Evolutionary conservation across 768 basidiomycete species (phyloP).

Genomic region (Panaeolus cyanescens): DNA sequence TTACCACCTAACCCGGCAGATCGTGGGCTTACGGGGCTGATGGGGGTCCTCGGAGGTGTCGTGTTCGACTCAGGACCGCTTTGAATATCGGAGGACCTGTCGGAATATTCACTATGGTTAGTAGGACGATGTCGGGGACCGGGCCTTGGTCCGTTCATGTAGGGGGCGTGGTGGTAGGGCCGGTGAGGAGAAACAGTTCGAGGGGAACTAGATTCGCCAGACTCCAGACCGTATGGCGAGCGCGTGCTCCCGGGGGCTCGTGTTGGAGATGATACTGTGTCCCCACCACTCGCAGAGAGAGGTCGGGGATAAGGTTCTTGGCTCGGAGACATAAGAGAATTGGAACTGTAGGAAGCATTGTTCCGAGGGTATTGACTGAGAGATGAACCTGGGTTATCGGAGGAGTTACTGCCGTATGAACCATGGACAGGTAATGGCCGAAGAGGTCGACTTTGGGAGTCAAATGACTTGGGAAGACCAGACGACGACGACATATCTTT

Average conservation of each 20-base stretch:
- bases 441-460: slow-evolving; percentile 30
- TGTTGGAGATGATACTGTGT: slow-evolving; percentile 42
- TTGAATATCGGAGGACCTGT: slow-evolving; percentile 36
- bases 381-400: slow-evolving; percentile 20
- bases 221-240: slow-evolving; percentile 29
- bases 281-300: slow-evolving; percentile 57
- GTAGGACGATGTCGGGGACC: slow-evolving; percentile 30
- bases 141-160: slow-evolving; percentile 24
- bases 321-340: slow-evolving; percentile 40
- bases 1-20: slow-evolving; percentile 20
- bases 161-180: slow-evolving; percentile 32
- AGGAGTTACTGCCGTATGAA: slow-evolving; percentile 31
- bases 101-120: slow-evolving; percentile 29
- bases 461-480: slow-evolving; percentile 45
- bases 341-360: slow-evolving; percentile 17
- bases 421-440: slow-evolving; percentile 47
- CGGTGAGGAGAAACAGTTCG: slow-evolving; percentile 34
- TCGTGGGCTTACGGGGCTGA: slow-evolving; percentile 49
- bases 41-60: slow-evolving; percentile 65
- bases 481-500: slow-evolving; percentile 22
- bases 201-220: slow-evolving; percentile 39
- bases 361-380: slow-evolving; percentile 16
- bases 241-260: slow-evolving; percentile 4
- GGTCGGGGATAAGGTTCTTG: slow-evolving; percentile 66
- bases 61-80: slow-evolving; percentile 44